A percentile compares a stretch with the other conserved stretches of the same genome.
Evolutionary conservation across 768 basidiomycete species (phyloP).

Genomic region (Rhodotorula diobovata): DNA sequence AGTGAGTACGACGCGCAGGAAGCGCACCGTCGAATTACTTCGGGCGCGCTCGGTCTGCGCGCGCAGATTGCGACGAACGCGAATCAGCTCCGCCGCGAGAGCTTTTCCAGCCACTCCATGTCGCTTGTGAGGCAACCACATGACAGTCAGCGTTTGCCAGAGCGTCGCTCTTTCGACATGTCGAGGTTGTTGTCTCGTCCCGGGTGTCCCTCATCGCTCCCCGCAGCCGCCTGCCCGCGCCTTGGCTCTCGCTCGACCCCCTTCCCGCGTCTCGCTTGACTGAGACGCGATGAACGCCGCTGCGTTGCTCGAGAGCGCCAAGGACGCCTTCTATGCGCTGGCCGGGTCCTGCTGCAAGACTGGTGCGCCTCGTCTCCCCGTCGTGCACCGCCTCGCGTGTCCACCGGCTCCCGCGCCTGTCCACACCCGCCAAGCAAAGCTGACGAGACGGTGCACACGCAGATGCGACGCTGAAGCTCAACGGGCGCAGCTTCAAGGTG

Average conservation of each 20-base stretch:
- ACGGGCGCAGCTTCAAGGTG: conserved; percentile 85
- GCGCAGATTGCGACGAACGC: too few species aligned
- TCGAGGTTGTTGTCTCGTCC: too few species aligned
- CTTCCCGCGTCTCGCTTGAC: neutral
- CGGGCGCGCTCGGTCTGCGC: too few species aligned
- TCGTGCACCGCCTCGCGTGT: conserved; percentile 51
- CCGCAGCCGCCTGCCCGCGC: too few species aligned
- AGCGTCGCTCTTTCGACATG: too few species aligned
- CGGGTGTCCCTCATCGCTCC: neutral
- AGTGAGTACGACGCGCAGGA: neutral
- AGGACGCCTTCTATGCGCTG: conserved; percentile 75
- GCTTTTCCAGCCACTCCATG: too few species aligned
- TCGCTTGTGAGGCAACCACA: neutral
- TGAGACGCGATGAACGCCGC: conserved; percentile 49
- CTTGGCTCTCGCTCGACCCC: neutral
- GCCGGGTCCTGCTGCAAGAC: conserved; percentile 65
- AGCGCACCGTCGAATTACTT: too few species aligned
- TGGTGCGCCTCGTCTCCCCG: conserved; percentile 25
- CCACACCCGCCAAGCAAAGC: neutral
- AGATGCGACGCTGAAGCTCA: conserved; percentile 84
- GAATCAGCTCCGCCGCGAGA: too few species aligned
- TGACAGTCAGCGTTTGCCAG: too few species aligned
- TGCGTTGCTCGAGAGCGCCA: conserved; percentile 65
- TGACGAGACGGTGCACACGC: neutral
- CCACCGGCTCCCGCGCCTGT: conserved; percentile 51